A percentile compares a stretch with the other conserved stretches of the same genome.
Conservation (phyloP, 768 basidiomycete species). For the Leucosporidium creatinivorum region DNA sequence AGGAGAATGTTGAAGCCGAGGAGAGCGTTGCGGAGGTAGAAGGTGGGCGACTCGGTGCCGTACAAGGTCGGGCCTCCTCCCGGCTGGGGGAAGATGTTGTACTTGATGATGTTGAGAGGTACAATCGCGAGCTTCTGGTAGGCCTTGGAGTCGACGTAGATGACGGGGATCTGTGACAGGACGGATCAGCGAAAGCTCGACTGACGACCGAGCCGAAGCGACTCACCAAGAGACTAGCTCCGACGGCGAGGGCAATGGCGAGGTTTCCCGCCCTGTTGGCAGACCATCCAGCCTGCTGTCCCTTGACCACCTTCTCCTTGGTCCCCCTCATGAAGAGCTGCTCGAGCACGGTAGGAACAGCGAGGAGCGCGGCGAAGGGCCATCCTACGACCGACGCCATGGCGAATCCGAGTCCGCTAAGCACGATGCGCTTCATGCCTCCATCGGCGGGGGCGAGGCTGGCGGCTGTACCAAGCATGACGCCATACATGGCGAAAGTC, state of each 20-base stretch:
- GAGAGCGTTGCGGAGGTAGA: conserved; percentile 78
- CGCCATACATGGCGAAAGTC: conserved; percentile 87
- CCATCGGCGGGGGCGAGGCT: conserved; percentile 42
- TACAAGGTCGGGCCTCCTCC: conserved; percentile 76
- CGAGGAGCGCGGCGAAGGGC: conserved; percentile 86
- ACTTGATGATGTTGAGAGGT: conserved; percentile 86
- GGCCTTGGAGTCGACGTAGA: conserved; percentile 72
- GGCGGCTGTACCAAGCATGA: conserved; percentile 67
- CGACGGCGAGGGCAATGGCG: conserved; percentile 11
- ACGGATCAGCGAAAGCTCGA: background rate
- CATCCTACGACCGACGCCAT: conserved; percentile 83
- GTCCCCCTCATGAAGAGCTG: conserved; percentile 50
- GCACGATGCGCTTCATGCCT: conserved; percentile 48
- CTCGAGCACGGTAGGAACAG: conserved; percentile 82
- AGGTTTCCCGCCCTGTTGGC: conserved; percentile 31
- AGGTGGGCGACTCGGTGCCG: conserved; percentile 79
- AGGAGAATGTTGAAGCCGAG: conserved; percentile 89
- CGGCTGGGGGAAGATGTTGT: conserved; percentile 77
- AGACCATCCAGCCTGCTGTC: conserved; percentile 47
- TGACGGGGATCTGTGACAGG: conserved; percentile 63
- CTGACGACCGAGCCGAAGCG: background rate
- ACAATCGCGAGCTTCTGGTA: conserved; percentile 73
- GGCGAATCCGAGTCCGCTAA: conserved; percentile 62
- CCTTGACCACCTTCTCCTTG: conserved; percentile 28
- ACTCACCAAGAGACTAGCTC: conserved; percentile 20